Conservation (phyloP, 257 asterid species). For the Gentiana dahurica region DNA sequence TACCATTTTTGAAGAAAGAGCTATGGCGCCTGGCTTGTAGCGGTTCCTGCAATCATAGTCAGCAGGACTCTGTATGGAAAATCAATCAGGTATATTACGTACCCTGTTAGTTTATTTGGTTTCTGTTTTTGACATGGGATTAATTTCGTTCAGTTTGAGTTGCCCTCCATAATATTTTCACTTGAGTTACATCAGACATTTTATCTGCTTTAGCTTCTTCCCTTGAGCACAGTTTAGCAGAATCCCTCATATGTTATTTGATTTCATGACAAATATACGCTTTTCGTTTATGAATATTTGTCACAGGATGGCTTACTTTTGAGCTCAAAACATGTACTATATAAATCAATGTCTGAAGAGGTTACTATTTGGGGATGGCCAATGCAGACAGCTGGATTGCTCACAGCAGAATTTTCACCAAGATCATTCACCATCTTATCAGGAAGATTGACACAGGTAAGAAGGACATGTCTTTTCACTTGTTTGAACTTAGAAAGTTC, state of each 20-base stretch:
- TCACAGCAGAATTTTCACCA: conserved; percentile 44
- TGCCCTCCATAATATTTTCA: no score
- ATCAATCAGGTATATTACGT: conserved; percentile 49
- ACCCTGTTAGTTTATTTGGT: no score
- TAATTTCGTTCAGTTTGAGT: no score
- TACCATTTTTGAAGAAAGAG: conserved; percentile 45
- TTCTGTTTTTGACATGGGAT: no score
- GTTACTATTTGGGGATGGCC: conserved; percentile 98
- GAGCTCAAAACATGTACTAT: conserved; percentile 44
- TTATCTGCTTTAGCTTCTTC: background rate
- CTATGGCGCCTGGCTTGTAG: conserved; percentile 19
- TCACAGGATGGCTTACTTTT: conserved; percentile 66
- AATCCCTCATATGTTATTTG: no score
- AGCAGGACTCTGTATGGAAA: conserved; percentile 49
- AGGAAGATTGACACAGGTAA: conserved; percentile 71
- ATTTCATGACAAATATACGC: no score
- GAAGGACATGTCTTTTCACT: background rate
- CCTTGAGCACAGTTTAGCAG: background rate
- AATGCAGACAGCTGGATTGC: conserved; percentile 71
- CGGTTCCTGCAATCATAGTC: conserved; percentile 31
- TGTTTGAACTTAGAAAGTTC: background rate
- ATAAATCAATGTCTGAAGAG: conserved; percentile 47
- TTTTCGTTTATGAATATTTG: background rate
- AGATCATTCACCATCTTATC: conserved; percentile 50
- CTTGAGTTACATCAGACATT: no score